Percentiles rank a stretch among this genome's conserved stretches.
Evolutionary conservation across 176 grass and related monocot genomes (phyloP).

Genomic region (Oryza nivara): DNA sequence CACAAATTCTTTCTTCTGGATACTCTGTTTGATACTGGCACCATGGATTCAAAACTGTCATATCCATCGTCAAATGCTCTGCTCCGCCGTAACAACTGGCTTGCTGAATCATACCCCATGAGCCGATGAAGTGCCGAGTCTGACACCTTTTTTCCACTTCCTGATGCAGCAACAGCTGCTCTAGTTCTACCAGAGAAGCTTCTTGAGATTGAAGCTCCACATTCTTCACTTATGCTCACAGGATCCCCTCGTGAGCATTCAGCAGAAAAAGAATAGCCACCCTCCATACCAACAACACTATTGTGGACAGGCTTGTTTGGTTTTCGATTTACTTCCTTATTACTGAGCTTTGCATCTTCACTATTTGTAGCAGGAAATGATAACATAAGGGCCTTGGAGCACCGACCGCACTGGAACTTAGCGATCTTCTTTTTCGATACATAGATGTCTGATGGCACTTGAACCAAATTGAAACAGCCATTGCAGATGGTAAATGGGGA

Average conservation of each 20-base stretch:
- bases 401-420: slow-evolving; percentile 78
- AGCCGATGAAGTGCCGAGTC: slow-evolving; percentile 73
- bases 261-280: slow-evolving; percentile 37
- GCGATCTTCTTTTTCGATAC: slow-evolving; percentile 59
- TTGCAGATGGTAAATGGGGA: slow-evolving; percentile 81
- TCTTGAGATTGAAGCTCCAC: slow-evolving; percentile 54
- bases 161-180: slow-evolving; percentile 33
- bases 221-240: slow-evolving; percentile 43
- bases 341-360: slow-evolving; percentile 8
- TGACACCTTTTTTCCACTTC: slow-evolving; percentile 47
- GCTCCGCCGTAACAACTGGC: slow-evolving; percentile 64
- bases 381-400: slow-evolving; percentile 67
- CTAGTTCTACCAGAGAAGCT: slow-evolving; percentile 52
- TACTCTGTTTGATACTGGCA: slow-evolving; percentile 54
- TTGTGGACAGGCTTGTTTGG: background rate
- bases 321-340: slow-evolving; percentile 18
- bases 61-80: slow-evolving; percentile 52
- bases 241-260: slow-evolving; percentile 35
- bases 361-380: slow-evolving; percentile 53
- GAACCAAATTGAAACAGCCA: slow-evolving; percentile 76
- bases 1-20: slow-evolving; percentile 56
- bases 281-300: slow-evolving; percentile 21
- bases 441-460: slow-evolving; percentile 77
- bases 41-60: slow-evolving; percentile 69
- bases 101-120: slow-evolving; percentile 96